phyloP scores from a whole-genome alignment of 2,329 filamentous ascomycete genomes.

The Neonectria ditissima region DNA sequence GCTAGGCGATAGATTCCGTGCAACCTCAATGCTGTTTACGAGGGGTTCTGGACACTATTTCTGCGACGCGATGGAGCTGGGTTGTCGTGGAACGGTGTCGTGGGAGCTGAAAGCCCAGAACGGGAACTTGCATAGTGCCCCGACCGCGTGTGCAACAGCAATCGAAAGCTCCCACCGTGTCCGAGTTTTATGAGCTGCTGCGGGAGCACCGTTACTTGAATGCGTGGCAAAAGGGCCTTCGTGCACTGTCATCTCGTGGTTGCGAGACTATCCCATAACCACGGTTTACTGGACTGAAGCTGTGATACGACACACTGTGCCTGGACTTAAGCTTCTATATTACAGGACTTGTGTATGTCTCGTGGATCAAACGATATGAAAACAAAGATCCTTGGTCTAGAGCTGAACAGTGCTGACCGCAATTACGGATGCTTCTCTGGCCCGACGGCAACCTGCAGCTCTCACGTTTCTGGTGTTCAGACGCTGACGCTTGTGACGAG shows the following conservation, averaged over 20 bases:
- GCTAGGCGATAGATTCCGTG: slow-evolving; percentile 6
- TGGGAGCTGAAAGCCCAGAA: slow-evolving; percentile 21
- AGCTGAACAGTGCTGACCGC: background rate
- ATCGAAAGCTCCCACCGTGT: background rate
- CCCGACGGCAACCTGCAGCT: background rate
- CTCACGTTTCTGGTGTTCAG: background rate
- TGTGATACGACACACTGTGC: slow-evolving; percentile 3
- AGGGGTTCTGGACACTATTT: background rate
- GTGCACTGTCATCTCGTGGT: slow-evolving; percentile 9
- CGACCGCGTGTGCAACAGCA: slow-evolving; percentile 15
- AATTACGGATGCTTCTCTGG: background rate
- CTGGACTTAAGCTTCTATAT: background rate
- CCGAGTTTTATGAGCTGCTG: background rate
- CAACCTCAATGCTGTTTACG: background rate
- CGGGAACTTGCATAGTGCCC: slow-evolving; percentile 22
- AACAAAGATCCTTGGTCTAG: background rate
- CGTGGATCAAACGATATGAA: background rate
- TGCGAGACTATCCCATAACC: slow-evolving; percentile 19
- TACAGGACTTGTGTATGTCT: slow-evolving; percentile 6
- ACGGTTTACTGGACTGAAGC: slow-evolving; percentile 5
- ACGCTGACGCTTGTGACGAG: background rate
- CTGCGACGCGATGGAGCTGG: slow-evolving; percentile 21
- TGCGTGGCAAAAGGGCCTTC: slow-evolving; percentile 4
- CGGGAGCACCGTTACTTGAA: background rate
- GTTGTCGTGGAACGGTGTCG: slow-evolving; percentile 22